Evolutionary conservation across 306 rosid genomes (phyloP).

Genomic region (Aeschynomene evenia): DNA sequence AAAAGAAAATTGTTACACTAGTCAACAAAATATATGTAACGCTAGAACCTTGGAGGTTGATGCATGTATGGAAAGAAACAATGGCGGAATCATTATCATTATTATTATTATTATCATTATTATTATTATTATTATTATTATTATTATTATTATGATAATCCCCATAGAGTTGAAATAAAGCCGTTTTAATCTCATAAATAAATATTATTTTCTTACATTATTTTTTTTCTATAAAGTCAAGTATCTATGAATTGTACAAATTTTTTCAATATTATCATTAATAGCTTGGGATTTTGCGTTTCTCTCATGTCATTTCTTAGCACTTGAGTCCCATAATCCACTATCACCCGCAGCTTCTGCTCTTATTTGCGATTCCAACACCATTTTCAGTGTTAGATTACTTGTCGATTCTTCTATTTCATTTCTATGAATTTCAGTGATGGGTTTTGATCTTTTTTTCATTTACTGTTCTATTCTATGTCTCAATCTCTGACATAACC

Average conservation of each 20-base stretch:
- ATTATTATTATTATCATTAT: not conserved
- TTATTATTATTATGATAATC: not conserved
- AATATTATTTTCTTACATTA: not conserved
- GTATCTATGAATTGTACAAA: not conserved
- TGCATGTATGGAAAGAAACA: no score
- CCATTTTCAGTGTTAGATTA: no score
- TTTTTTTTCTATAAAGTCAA: not conserved
- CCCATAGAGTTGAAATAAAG: not conserved
- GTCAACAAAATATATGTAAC: not conserved
- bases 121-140: not conserved
- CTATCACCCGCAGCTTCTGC: not conserved
- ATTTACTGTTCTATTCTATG: no score
- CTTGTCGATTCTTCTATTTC: not conserved
- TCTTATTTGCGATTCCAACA: not conserved
- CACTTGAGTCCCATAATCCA: not conserved
- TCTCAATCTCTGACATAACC: no score
- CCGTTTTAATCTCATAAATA: not conserved
- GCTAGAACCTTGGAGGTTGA: no score
- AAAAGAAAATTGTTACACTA: not conserved
- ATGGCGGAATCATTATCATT: no score
- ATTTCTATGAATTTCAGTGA: no score
- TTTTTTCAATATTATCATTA: not conserved
- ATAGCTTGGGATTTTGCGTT: no score
- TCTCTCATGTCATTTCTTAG: no score
- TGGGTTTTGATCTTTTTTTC: not conserved